Conservation (phyloP, 805 yeast genomes). For the Candida glaebosa region DNA sequence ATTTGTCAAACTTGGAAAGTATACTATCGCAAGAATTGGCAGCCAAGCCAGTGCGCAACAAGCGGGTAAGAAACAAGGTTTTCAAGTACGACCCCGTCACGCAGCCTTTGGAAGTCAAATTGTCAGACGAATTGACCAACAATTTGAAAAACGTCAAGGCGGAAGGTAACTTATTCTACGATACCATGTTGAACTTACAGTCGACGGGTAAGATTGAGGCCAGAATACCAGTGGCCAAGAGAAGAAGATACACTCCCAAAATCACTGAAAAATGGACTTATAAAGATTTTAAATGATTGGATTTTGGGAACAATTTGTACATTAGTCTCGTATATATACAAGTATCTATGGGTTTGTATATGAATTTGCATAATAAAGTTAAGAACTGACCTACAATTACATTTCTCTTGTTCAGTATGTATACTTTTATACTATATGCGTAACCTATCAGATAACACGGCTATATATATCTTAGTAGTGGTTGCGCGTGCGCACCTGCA, state of each 20-base stretch:
- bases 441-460: too few species aligned
- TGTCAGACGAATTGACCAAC: constrained; percentile 84
- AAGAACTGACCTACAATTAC: too few species aligned
- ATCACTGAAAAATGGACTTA: constrained; percentile 90
- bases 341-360: too few species aligned
- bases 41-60: constrained; percentile 19
- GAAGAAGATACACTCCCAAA: constrained; percentile 66
- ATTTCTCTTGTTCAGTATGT: too few species aligned
- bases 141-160: constrained; percentile 82
- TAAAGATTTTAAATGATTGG: constrained; percentile 70
- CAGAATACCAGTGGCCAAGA: constrained; percentile 65
- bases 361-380: neutral
- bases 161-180: constrained; percentile 84
- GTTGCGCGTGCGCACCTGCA: too few species aligned
- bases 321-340: neutral
- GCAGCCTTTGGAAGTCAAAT: constrained; percentile 65
- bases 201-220: constrained; percentile 84
- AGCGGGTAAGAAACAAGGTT: constrained; percentile 30
- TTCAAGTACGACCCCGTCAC: constrained; percentile 42
- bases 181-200: constrained; percentile 78
- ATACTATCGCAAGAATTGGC: constrained; percentile 14
- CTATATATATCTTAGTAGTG: too few species aligned
- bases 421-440: constrained; percentile 2
- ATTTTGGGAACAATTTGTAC: neutral
- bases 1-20: constrained; percentile 44